Evolutionary conservation across 116 monocot species (phyloP).

Genomic region (Thalassia testudinum): DNA sequence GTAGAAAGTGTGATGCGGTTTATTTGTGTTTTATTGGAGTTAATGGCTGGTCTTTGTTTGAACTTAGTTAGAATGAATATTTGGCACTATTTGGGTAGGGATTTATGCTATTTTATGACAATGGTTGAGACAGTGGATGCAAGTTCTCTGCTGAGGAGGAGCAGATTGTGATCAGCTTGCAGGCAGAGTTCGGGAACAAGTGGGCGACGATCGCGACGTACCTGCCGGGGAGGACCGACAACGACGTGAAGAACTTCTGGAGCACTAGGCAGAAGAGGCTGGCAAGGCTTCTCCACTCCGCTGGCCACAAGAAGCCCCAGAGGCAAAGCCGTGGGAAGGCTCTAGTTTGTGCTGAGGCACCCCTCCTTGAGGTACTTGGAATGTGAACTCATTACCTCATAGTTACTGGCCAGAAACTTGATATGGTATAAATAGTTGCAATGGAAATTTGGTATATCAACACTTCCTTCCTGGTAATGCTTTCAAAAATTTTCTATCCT

Average conservation of each 20-base stretch:
- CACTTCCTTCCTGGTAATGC: no score
- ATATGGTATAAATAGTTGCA: neutral
- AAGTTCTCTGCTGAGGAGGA: slow-evolving; percentile 76
- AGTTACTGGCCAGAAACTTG: no score
- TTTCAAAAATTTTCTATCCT: no score
- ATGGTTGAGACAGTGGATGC: slow-evolving; percentile 30
- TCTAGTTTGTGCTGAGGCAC: no score
- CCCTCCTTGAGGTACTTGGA: neutral
- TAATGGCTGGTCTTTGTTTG: no score
- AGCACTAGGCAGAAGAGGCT: slow-evolving; percentile 77
- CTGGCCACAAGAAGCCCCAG: neutral
- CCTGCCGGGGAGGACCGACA: slow-evolving; percentile 75
- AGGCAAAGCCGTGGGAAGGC: neutral
- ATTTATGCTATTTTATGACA: no score
- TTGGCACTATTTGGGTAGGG: no score
- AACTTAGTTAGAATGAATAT: no score
- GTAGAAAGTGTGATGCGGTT: no score
- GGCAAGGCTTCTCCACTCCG: slow-evolving; percentile 7
- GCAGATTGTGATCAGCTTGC: slow-evolving; percentile 50
- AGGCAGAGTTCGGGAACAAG: slow-evolving; percentile 59
- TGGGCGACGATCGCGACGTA: slow-evolving; percentile 74
- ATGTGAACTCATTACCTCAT: no score
- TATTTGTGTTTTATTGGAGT: no score
- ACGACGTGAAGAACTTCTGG: slow-evolving; percentile 95
- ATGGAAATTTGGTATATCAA: neutral